These are phyloP conservation scores for Posidonia australis DNA, from an alignment of 106 monocot genomes.

Conservation along the genomic window DNA sequence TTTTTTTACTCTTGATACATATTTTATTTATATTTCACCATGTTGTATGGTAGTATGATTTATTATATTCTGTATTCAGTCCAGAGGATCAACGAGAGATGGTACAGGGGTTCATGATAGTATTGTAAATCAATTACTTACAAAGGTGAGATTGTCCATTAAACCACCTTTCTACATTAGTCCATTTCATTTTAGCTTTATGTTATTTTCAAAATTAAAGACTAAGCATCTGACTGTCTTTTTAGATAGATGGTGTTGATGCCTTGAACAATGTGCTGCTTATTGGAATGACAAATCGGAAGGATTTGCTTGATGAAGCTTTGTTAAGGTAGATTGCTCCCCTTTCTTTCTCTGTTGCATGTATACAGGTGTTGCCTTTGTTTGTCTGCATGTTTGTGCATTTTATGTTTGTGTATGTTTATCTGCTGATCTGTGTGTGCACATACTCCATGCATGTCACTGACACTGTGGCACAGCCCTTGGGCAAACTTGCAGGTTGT, in stretches of 20 bases:
- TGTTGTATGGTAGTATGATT: not conserved
- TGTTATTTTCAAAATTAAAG: not conserved
- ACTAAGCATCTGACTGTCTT: slow-evolving; percentile 20
- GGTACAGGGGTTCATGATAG: slow-evolving; percentile 98
- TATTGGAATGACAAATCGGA: slow-evolving; percentile 99
- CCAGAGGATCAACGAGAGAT: slow-evolving; percentile 97
- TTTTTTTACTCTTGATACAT: not conserved
- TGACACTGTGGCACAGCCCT: too few species aligned
- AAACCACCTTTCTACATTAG: not conserved
- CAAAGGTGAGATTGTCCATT: slow-evolving; percentile 53
- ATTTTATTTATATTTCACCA: not conserved
- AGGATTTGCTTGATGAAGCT: slow-evolving; percentile 97
- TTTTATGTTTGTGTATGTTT: too few species aligned
- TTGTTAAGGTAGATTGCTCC: slow-evolving; percentile 53
- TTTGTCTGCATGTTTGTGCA: too few species aligned
- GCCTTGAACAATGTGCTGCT: slow-evolving; percentile 94
- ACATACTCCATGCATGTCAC: too few species aligned
- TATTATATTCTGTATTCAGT: slow-evolving; percentile 34
- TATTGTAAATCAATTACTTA: slow-evolving; percentile 99
- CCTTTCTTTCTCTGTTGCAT: not conserved
- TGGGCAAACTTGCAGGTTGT: too few species aligned
- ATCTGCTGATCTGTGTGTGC: too few species aligned
- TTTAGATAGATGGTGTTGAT: slow-evolving; percentile 98
- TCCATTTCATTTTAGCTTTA: not conserved
- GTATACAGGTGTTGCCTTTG: too few species aligned